These are phyloP conservation scores for Chlamydomonas sp. DNA, from an alignment of 139 green algal genomes.

Conservation along the genomic window DNA sequence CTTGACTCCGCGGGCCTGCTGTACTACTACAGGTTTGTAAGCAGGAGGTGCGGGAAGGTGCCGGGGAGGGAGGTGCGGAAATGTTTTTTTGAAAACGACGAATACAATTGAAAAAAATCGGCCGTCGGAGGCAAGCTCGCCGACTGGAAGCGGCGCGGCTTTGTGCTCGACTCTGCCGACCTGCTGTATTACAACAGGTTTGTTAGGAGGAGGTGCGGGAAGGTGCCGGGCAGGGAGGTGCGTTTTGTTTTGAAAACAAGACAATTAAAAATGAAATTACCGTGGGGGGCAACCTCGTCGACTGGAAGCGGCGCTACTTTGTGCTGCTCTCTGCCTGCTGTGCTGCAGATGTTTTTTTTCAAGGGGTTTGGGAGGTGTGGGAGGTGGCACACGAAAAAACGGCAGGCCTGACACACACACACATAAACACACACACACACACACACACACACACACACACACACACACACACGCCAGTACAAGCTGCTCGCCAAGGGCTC, in stretches of 20 bases:
- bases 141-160: constrained; percentile 22
- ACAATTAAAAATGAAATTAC: too few species aligned
- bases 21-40: constrained; percentile 72
- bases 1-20: constrained; percentile 68
- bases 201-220: too few species aligned
- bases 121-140: constrained; percentile 23
- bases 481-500: too few species aligned
- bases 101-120: too few species aligned
- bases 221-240: constrained; percentile 20
- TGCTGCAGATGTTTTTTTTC: too few species aligned
- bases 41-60: constrained; percentile 58
- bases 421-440: too few species aligned
- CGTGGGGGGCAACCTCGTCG: constrained; percentile 26
- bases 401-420: too few species aligned
- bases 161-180: background rate
- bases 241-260: background rate
- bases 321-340: too few species aligned
- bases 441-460: too few species aligned
- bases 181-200: background rate
- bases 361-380: too few species aligned
- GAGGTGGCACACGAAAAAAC: too few species aligned
- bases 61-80: background rate
- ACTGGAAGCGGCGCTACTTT: constrained; percentile 17
- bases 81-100: background rate
- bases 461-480: too few species aligned